Evolutionary conservation across 495 filamentous ascomycete genomes (phyloP).

Genomic region (Sporormia fimetaria): DNA sequence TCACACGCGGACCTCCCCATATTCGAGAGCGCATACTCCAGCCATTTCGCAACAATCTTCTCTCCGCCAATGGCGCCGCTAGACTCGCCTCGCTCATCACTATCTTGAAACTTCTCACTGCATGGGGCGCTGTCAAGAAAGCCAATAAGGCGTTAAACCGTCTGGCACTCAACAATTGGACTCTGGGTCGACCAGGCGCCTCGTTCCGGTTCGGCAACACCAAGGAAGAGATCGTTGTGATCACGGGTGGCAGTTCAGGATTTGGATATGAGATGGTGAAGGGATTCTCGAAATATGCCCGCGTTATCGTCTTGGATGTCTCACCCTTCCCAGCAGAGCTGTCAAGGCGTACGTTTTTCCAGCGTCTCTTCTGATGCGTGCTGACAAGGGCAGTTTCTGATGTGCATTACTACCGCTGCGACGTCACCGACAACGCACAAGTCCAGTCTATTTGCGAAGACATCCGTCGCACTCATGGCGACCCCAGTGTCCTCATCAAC

Average conservation of each 20-base stretch:
- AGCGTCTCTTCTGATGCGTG: neutral
- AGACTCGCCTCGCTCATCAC: conserved; percentile 3
- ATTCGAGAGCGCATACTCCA: conserved; percentile 9
- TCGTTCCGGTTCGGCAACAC: conserved; percentile 14
- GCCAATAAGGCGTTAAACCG: conserved; percentile 35
- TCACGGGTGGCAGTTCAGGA: conserved; percentile 48
- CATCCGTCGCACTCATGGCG: conserved; percentile 32
- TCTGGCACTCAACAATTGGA: conserved; percentile 42
- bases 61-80: neutral
- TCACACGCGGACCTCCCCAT: conserved; percentile 7
- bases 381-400: conserved; percentile 8
- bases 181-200: conserved; percentile 25
- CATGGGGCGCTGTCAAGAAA: conserved; percentile 30
- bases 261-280: conserved; percentile 44
- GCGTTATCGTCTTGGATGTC: conserved; percentile 35
- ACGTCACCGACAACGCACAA: conserved; percentile 40
- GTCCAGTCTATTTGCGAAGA: conserved; percentile 34
- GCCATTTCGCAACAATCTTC: conserved; percentile 4
- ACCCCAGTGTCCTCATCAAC: conserved; percentile 47
- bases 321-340: conserved; percentile 8
- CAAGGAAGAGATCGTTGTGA: conserved; percentile 41
- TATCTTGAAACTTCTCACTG: conserved; percentile 8
- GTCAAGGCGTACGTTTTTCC: neutral
- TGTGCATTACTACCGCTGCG: conserved; percentile 37
- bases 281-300: conserved; percentile 37